A percentile compares a stretch with the other conserved stretches of the same genome.
phyloP scores from a whole-genome alignment of 257 asterid species.

The Plectranthus barbatus region DNA sequence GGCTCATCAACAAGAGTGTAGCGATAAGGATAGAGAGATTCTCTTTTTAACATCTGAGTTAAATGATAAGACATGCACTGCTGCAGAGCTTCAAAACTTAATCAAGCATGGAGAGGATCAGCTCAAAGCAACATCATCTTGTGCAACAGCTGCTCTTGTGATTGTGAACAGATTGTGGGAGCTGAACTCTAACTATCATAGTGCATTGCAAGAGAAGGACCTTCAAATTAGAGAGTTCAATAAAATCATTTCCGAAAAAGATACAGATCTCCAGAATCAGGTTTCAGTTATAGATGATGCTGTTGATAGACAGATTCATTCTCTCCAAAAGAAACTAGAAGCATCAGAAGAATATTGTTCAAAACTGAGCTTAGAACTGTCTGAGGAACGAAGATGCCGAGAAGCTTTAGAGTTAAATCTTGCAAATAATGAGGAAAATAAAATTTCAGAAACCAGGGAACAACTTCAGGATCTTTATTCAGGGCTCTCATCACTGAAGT shows the following conservation, averaged over 20 bases:
- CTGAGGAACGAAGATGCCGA: slow-evolving; percentile 35
- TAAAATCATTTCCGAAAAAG: slow-evolving; percentile 32
- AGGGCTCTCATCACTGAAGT: slow-evolving; percentile 52
- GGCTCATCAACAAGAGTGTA: slow-evolving; percentile 74
- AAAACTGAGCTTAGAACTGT: slow-evolving; percentile 31
- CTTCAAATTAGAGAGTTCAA: slow-evolving; percentile 32
- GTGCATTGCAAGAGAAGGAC: slow-evolving; percentile 33
- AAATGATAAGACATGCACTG: slow-evolving; percentile 30
- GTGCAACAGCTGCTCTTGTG: slow-evolving; percentile 78
- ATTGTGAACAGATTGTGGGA: slow-evolving; percentile 68
- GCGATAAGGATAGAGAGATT: slow-evolving; percentile 60
- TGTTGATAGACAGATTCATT: slow-evolving; percentile 33
- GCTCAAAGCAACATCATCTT: slow-evolving; percentile 49
- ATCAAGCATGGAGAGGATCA: slow-evolving; percentile 44
- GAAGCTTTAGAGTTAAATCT: slow-evolving; percentile 37
- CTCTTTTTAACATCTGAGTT: slow-evolving; percentile 39
- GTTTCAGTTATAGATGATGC: slow-evolving; percentile 35
- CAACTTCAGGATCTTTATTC: slow-evolving; percentile 49
- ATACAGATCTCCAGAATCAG: slow-evolving; percentile 33
- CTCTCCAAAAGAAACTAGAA: slow-evolving; percentile 41
- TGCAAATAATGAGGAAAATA: slow-evolving; percentile 40
- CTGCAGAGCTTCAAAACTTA: slow-evolving; percentile 44
- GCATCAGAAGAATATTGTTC: slow-evolving; percentile 36
- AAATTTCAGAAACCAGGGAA: slow-evolving; percentile 46
- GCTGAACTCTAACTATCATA: slow-evolving; percentile 38